phyloP scores from a whole-genome alignment of 2,329 filamentous ascomycete genomes.

The Chaetomiaceae sp. region DNA sequence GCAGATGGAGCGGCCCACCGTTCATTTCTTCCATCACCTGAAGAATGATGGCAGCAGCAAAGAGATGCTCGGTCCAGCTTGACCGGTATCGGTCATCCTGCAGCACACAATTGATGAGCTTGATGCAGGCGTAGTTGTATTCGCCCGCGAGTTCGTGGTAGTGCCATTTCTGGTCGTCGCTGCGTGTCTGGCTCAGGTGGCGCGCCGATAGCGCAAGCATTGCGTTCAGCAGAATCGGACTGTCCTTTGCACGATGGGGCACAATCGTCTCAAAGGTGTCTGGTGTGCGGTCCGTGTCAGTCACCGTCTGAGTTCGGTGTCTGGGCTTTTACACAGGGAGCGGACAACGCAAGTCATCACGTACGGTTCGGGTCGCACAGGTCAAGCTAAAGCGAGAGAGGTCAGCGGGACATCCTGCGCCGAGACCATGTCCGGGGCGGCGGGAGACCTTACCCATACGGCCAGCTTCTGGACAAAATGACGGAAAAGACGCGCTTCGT shows the following conservation, averaged over 20 bases:
- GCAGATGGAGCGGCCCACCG: conserved; percentile 21
- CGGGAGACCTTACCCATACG: conserved; percentile 27
- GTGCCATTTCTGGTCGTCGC: conserved; percentile 21
- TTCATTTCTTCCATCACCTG: conserved; percentile 52
- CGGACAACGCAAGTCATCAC: background rate
- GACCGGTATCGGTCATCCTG: conserved; percentile 39
- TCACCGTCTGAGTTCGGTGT: background rate
- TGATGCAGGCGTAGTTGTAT: conserved; percentile 50
- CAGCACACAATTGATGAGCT: conserved; percentile 32
- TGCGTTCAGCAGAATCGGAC: conserved; percentile 48
- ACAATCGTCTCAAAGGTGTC: conserved; percentile 48
- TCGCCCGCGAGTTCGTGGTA: conserved; percentile 45
- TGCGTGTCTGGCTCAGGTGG: conserved; percentile 42
- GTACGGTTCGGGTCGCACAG: conserved; percentile 32
- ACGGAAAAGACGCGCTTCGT: conserved; percentile 28
- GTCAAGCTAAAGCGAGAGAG: conserved; percentile 31
- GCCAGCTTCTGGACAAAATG: conserved; percentile 32
- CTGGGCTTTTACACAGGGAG: background rate
- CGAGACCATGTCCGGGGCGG: background rate
- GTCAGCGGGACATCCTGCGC: background rate
- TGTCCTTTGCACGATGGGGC: conserved; percentile 45
- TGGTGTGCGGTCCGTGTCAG: background rate
- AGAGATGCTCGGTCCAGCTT: conserved; percentile 43
- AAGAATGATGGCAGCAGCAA: conserved; percentile 51
- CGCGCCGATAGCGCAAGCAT: conserved; percentile 51